Conservation (phyloP, 208 protist genomes). For the Crithidia thermophila region DNA sequence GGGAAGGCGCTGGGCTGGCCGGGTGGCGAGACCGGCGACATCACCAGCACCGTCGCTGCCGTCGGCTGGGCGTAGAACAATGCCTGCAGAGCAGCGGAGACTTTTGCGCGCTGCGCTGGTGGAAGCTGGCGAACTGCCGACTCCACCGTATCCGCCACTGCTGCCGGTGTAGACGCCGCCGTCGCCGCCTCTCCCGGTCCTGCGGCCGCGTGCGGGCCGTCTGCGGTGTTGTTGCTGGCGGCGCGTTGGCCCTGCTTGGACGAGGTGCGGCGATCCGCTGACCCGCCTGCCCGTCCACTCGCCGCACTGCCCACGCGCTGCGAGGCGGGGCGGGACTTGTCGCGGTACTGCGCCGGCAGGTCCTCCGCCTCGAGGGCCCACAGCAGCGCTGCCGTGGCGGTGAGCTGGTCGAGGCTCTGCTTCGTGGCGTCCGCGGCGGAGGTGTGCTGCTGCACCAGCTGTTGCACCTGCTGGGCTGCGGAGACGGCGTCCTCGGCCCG, state of each 20-base stretch:
- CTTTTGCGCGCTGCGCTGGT: slow-evolving; percentile 16
- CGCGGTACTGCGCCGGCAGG: slow-evolving; percentile 21
- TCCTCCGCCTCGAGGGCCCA: slow-evolving; percentile 22
- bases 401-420: slow-evolving; percentile 21
- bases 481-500: slow-evolving; percentile 21
- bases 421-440: slow-evolving; percentile 11
- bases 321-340: slow-evolving; percentile 10
- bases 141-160: slow-evolving; percentile 20
- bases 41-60: neutral
- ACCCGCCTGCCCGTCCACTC: slow-evolving; percentile 2
- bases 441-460: slow-evolving; percentile 27
- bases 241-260: slow-evolving; percentile 6
- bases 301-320: slow-evolving; percentile 6
- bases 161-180: neutral
- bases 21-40: neutral
- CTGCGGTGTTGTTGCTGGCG: neutral
- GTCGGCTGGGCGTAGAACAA: slow-evolving; percentile 17
- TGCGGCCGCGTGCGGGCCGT: neutral
- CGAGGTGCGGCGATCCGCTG: slow-evolving; percentile 3
- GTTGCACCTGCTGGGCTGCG: slow-evolving; percentile 22
- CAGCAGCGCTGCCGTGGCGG: slow-evolving; percentile 12
- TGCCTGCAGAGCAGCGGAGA: slow-evolving; percentile 15
- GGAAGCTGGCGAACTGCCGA: slow-evolving; percentile 10
- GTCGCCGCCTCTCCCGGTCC: neutral
- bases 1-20: neutral